Percentiles rank a stretch among this genome's conserved stretches.
phyloP scores from a whole-genome alignment of 768 basidiomycete species.

The Termitomyces sp. region DNA sequence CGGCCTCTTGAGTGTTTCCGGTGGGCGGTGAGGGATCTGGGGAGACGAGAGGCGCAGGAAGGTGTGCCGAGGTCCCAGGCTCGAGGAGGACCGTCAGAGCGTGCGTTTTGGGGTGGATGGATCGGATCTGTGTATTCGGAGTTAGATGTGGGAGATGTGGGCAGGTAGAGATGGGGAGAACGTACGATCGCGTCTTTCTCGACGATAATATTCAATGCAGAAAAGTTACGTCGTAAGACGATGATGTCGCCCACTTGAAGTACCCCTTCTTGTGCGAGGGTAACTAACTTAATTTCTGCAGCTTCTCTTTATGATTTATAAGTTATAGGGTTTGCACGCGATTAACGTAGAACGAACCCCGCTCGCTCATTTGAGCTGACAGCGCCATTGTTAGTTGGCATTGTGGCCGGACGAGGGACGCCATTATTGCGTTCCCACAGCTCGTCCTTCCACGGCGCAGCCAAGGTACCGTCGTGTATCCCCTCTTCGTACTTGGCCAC shows the following conservation, averaged over 20 bases:
- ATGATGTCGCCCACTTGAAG: constrained; percentile 51
- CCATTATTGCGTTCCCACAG: constrained; percentile 46
- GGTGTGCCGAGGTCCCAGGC: constrained; percentile 28
- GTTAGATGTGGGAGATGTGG: not conserved
- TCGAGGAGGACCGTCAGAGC: constrained; percentile 38
- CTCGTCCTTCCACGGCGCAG: constrained; percentile 62
- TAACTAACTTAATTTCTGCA: constrained; percentile 38
- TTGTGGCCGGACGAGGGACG: constrained; percentile 4
- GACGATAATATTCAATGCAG: constrained; percentile 29
- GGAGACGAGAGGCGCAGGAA: constrained; percentile 32
- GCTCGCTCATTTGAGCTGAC: constrained; percentile 14
- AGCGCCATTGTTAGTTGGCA: constrained; percentile 7
- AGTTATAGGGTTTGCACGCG: not conserved
- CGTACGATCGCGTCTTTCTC: constrained; percentile 15
- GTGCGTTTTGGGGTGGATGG: constrained; percentile 35
- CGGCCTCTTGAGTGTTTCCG: constrained; percentile 26
- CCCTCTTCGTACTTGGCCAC: constrained; percentile 39
- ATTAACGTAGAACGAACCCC: constrained; percentile 24
- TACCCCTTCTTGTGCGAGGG: constrained; percentile 39
- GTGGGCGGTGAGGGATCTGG: constrained; percentile 23
- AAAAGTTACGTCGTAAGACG: constrained; percentile 46
- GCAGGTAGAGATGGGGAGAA: not conserved
- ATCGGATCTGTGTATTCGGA: constrained; percentile 23
- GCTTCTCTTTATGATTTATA: constrained; percentile 25
- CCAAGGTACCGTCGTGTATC: constrained; percentile 37